Conservation (phyloP, 2,329 filamentous ascomycete genomes). For the Xylariomycetidae sp. region DNA sequence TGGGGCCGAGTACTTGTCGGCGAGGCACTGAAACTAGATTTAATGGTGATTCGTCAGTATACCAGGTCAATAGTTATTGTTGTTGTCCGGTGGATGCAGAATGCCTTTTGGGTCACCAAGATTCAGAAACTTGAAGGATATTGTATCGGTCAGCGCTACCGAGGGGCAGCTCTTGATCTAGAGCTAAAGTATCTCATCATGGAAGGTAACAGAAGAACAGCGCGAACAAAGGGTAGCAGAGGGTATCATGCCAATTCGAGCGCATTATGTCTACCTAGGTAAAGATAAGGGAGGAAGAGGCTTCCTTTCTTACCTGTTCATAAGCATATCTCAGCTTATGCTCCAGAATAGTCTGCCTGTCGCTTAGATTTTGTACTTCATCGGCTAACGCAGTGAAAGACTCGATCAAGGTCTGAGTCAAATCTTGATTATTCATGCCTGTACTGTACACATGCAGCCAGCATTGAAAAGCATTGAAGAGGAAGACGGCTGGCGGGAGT, state of each 20-base stretch:
- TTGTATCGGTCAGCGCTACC: slow-evolving; percentile 59
- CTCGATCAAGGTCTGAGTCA: slow-evolving; percentile 56
- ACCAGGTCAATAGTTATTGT: too few species aligned
- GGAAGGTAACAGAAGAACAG: slow-evolving; percentile 16
- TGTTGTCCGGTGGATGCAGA: slow-evolving; percentile 7
- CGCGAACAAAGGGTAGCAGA: slow-evolving; percentile 2
- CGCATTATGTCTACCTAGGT: slow-evolving; percentile 1
- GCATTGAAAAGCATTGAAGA: background rate
- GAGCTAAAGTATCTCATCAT: slow-evolving; percentile 64
- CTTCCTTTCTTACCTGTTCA: slow-evolving; percentile 53
- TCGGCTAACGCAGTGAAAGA: slow-evolving; percentile 62
- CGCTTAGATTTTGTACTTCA: slow-evolving; percentile 59
- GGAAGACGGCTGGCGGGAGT: too few species aligned
- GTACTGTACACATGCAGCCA: too few species aligned
- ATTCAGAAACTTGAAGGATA: slow-evolving; percentile 39
- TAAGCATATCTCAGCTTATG: slow-evolving; percentile 64
- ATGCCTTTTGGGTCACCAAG: slow-evolving; percentile 7
- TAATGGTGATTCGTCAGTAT: background rate
- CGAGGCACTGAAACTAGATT: slow-evolving; percentile 56
- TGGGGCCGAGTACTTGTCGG: slow-evolving; percentile 64
- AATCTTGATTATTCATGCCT: too few species aligned
- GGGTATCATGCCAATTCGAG: too few species aligned
- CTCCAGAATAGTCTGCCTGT: slow-evolving; percentile 61
- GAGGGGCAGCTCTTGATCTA: slow-evolving; percentile 69
- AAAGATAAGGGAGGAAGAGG: slow-evolving; percentile 5